phyloP scores from a whole-genome alignment of 2,329 filamentous ascomycete species.

The Fusarium sp. region DNA sequence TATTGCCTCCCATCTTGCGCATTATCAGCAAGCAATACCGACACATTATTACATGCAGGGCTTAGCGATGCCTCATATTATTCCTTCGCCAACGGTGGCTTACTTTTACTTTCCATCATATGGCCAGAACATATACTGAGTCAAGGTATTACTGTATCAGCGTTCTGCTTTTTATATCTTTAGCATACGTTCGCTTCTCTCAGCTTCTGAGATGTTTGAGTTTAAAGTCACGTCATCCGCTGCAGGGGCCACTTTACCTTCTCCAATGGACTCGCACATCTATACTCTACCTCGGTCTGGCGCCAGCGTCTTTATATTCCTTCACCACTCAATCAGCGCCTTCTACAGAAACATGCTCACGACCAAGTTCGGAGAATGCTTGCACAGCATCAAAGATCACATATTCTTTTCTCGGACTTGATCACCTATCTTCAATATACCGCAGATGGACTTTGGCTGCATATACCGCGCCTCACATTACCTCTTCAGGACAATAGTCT shows the following conservation, averaged over 20 bases:
- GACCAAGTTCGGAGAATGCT: too few relatives aligned
- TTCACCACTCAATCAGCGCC: too few relatives aligned
- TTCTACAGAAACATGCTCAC: too few relatives aligned
- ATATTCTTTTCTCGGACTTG: not conserved
- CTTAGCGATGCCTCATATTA: not conserved
- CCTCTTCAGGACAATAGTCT: accelerated
- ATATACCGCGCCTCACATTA: accelerated
- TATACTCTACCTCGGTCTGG: too few relatives aligned
- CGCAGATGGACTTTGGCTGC: not conserved
- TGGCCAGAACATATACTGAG: not conserved
- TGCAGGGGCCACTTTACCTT: too few relatives aligned
- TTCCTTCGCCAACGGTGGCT: not conserved
- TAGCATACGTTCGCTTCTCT: not conserved
- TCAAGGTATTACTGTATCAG: not conserved
- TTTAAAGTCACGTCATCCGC: too few relatives aligned
- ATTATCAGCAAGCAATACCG: not conserved
- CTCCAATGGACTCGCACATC: too few relatives aligned
- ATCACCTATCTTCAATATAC: not conserved
- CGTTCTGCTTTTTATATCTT: not conserved
- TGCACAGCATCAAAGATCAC: too few relatives aligned
- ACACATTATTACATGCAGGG: not conserved
- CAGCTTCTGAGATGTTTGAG: too few relatives aligned
- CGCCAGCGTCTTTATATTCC: too few relatives aligned
- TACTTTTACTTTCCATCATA: not conserved
- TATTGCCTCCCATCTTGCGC: not conserved